Conservation (phyloP, 2,329 filamentous ascomycete species). For the Calonectria crousiana region DNA sequence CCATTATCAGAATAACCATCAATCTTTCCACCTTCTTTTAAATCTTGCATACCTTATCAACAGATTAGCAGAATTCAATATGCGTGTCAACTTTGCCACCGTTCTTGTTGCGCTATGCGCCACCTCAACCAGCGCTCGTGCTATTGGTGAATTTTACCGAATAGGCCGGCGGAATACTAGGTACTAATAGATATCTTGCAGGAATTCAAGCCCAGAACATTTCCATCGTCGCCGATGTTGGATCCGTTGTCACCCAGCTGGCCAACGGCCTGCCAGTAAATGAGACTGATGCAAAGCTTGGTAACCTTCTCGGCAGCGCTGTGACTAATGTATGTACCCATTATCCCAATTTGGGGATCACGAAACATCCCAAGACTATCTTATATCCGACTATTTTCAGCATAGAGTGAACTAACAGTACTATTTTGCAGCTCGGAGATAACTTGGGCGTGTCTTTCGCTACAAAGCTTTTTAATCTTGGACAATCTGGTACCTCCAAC, state of each 20-base stretch:
- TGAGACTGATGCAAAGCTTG: neutral
- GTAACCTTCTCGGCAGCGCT: neutral
- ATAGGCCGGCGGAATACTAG: neutral
- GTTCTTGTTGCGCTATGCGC: neutral
- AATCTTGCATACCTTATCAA: neutral
- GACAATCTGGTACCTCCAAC: neutral
- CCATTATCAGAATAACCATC: neutral
- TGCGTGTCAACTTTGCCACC: neutral
- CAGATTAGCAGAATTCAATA: neutral
- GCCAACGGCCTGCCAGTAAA: neutral
- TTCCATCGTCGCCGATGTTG: neutral
- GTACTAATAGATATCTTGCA: neutral
- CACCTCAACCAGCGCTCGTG: neutral
- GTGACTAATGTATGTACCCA: neutral
- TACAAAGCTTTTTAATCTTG: neutral
- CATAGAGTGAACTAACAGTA: neutral
- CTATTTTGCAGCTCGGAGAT: neutral
- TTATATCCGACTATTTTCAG: too few species aligned
- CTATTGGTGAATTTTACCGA: neutral
- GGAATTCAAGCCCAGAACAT: neutral
- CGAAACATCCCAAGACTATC: neutral
- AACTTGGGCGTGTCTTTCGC: neutral
- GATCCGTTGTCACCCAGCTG: neutral
- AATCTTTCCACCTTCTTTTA: neutral
- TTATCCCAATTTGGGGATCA: neutral